phyloP scores from a whole-genome alignment of 177 flowering plant genomes.

The Vitis hybrid region DNA sequence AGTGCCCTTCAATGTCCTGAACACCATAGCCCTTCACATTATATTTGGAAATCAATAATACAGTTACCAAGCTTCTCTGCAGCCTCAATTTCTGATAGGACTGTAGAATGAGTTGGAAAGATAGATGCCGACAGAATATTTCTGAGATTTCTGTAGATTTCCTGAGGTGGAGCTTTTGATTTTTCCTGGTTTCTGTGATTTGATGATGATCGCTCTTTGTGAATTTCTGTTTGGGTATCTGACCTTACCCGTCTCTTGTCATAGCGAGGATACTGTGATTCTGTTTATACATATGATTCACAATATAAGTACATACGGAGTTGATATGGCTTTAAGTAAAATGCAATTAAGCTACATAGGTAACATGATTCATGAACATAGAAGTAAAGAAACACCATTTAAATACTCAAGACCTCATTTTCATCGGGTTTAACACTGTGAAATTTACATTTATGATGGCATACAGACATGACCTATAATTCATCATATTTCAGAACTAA shows the following conservation, averaged over 20 bases:
- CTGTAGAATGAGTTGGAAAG: constrained; percentile 16
- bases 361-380: background rate
- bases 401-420: too few relatives aligned
- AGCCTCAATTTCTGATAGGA: constrained; percentile 42
- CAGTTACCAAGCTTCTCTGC: constrained; percentile 54
- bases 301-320: background rate
- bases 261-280: constrained; percentile 5
- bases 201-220: constrained; percentile 11
- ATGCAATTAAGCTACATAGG: background rate
- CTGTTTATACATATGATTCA: constrained; percentile 13
- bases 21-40: constrained; percentile 1
- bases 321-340: background rate
- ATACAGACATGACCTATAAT: too few relatives aligned
- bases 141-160: constrained; percentile 34
- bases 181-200: constrained; percentile 13
- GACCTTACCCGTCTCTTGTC: constrained; percentile 14
- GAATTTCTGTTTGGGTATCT: constrained; percentile 6
- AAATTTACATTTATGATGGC: too few relatives aligned
- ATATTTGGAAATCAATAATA: constrained; percentile 64
- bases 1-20: background rate
- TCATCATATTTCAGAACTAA: too few relatives aligned
- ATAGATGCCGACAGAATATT: constrained; percentile 26
- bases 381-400: background rate
- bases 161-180: constrained; percentile 15
- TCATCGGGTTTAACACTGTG: too few relatives aligned